These are phyloP conservation scores for Bryoerythrophyllum caledonicum DNA, from an alignment of 225 moss, liverwort and hornwort species.

Conservation along the genomic window DNA sequence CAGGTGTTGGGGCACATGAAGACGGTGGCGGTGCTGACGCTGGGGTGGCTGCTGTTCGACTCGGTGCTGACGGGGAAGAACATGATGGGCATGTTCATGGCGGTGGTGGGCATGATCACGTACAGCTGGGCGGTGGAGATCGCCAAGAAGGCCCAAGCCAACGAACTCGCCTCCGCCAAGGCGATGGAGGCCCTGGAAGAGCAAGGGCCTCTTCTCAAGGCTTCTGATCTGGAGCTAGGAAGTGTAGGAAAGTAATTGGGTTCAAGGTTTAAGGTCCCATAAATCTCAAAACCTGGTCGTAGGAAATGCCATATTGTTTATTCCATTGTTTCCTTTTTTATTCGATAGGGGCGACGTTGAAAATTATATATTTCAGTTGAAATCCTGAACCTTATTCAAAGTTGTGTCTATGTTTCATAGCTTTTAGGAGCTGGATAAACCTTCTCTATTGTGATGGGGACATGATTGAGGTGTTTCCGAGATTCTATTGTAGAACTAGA, in stretches of 20 bases:
- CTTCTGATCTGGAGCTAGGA: constrained; percentile 52
- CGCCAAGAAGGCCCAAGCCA: constrained; percentile 48
- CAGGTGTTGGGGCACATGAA: constrained; percentile 77
- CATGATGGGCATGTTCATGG: constrained; percentile 69
- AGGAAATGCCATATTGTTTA: too few relatives aligned
- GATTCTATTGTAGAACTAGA: too few relatives aligned
- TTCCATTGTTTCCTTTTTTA: too few relatives aligned
- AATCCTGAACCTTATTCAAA: too few relatives aligned
- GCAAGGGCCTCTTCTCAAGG: constrained; percentile 36
- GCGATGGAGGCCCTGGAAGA: constrained; percentile 39
- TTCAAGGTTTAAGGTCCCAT: too few relatives aligned
- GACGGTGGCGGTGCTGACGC: constrained; percentile 54
- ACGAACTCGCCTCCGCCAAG: constrained; percentile 37
- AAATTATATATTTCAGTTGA: too few relatives aligned
- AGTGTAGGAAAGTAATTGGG: constrained; percentile 31
- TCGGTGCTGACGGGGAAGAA: constrained; percentile 55
- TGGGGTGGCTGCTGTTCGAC: constrained; percentile 70
- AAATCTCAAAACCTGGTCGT: too few relatives aligned
- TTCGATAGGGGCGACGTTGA: too few relatives aligned
- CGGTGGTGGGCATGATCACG: constrained; percentile 59
- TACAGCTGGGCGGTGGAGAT: constrained; percentile 66
- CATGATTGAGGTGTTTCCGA: too few relatives aligned
- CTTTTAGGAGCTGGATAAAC: too few relatives aligned
- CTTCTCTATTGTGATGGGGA: too few relatives aligned
- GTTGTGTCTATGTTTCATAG: too few relatives aligned